These are phyloP conservation scores for Flagelloscypha sp. DNA, from an alignment of 768 basidiomycete species.

Conservation along the genomic window DNA sequence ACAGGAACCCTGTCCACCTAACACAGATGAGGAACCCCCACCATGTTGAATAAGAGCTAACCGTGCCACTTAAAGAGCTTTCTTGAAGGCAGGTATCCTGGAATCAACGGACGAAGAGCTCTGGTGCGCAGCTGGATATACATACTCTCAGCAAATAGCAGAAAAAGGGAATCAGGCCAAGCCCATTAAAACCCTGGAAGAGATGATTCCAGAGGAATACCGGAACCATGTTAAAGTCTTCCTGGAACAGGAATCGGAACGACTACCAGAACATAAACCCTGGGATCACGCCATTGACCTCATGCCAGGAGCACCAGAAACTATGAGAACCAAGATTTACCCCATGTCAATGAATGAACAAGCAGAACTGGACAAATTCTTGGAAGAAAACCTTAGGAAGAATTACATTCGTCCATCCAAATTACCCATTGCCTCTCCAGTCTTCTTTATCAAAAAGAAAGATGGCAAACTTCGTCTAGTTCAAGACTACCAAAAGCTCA, in stretches of 20 bases:
- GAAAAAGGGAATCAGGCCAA: too few relatives aligned
- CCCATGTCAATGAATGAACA: conserved; percentile 13
- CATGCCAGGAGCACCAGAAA: conserved; percentile 3
- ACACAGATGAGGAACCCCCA: too few relatives aligned
- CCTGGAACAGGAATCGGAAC: neutral
- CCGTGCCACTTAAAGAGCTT: too few relatives aligned
- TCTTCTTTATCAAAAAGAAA: conserved; percentile 7
- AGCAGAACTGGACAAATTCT: conserved; percentile 12
- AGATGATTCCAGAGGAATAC: too few relatives aligned
- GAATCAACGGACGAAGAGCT: too few relatives aligned
- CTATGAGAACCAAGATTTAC: conserved; percentile 16
- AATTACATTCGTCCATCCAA: too few relatives aligned
- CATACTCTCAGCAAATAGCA: too few relatives aligned
- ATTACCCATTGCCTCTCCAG: conserved; percentile 1
- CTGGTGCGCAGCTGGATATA: too few relatives aligned
- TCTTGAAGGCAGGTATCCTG: too few relatives aligned
- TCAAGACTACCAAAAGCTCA: conserved; percentile 6
- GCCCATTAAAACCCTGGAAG: too few relatives aligned
- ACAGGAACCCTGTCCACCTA: too few relatives aligned
- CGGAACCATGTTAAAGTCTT: neutral
- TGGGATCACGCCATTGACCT: conserved; percentile 16
- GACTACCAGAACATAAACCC: conserved; percentile 8
- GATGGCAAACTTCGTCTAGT: conserved; percentile 7
- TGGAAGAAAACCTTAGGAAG: conserved; percentile 16
- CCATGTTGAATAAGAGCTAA: too few relatives aligned